Evolutionary conservation across 257 asterid species (phyloP).

Genomic region (Marsdenia floribunda): DNA sequence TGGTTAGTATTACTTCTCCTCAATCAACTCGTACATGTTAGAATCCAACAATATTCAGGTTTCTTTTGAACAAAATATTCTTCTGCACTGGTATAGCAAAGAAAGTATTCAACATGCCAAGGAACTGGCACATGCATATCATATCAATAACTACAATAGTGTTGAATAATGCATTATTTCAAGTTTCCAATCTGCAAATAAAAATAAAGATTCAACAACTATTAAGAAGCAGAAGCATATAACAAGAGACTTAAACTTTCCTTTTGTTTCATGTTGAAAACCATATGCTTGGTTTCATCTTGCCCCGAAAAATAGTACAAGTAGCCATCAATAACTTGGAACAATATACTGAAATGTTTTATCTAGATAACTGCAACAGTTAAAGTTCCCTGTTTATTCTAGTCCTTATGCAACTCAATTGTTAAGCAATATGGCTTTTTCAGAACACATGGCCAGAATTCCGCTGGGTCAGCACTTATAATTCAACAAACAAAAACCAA

Average conservation of each 20-base stretch:
- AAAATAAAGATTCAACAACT: background rate
- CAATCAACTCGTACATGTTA: background rate
- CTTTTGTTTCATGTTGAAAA: background rate
- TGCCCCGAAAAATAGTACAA: background rate
- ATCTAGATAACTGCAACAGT: background rate
- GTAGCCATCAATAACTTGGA: background rate
- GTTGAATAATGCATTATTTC: background rate
- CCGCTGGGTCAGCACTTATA: background rate
- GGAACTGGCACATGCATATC: background rate
- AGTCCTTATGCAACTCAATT: background rate
- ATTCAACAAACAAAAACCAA: background rate
- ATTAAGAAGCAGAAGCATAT: background rate
- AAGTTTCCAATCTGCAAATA: background rate
- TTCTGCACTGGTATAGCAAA: background rate
- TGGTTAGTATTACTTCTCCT: background rate
- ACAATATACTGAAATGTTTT: background rate
- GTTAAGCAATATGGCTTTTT: background rate
- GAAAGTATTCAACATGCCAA: background rate
- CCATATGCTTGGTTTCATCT: background rate
- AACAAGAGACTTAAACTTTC: background rate
- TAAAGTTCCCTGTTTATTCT: background rate
- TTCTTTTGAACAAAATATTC: background rate
- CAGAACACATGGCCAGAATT: background rate
- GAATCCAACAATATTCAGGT: background rate
- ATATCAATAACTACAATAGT: background rate